phyloP scores from a whole-genome alignment of 805 yeast genomes.

The Scheffersomyces coipomensis region DNA sequence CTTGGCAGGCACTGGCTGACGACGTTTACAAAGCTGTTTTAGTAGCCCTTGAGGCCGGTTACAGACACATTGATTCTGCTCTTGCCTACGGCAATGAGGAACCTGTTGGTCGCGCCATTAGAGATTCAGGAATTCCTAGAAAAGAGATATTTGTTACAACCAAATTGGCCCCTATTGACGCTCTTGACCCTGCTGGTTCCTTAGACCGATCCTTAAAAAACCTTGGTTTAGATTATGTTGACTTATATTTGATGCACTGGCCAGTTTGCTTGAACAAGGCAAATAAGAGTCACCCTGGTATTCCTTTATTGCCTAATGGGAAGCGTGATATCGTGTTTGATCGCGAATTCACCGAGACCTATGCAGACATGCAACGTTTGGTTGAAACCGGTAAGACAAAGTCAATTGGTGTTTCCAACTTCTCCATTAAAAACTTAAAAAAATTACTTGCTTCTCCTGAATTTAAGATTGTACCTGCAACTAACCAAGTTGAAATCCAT shows the following conservation, averaged over 20 bases:
- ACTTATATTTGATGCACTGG: slow-evolving; percentile 79
- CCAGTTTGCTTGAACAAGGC: slow-evolving; percentile 50
- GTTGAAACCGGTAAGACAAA: slow-evolving; percentile 53
- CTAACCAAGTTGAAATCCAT: slow-evolving; percentile 74
- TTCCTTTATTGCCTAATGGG: slow-evolving; percentile 36
- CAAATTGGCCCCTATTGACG: slow-evolving; percentile 59
- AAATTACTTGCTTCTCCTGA: slow-evolving; percentile 47
- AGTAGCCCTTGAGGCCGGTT: slow-evolving; percentile 60
- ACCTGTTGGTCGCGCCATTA: slow-evolving; percentile 53
- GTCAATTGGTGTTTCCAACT: slow-evolving; percentile 77
- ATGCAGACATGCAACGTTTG: slow-evolving; percentile 53
- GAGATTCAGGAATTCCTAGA: slow-evolving; percentile 59
- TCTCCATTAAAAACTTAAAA: slow-evolving; percentile 43
- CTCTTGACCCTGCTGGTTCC: slow-evolving; percentile 49
- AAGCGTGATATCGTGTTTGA: slow-evolving; percentile 31
- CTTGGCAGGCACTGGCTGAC: slow-evolving; percentile 59
- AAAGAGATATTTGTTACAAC: slow-evolving; percentile 67
- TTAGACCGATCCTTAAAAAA: slow-evolving; percentile 56
- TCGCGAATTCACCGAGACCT: slow-evolving; percentile 53
- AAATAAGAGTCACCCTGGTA: slow-evolving; percentile 19
- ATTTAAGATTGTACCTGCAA: slow-evolving; percentile 58
- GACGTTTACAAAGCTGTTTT: slow-evolving; percentile 56
- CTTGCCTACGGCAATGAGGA: slow-evolving; percentile 64
- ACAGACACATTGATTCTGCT: slow-evolving; percentile 77
- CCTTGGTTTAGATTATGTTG: slow-evolving; percentile 72